Evolutionary conservation across 176 grass and related monocot genomes (phyloP).

Genomic region (Rhynchospora pubera): DNA sequence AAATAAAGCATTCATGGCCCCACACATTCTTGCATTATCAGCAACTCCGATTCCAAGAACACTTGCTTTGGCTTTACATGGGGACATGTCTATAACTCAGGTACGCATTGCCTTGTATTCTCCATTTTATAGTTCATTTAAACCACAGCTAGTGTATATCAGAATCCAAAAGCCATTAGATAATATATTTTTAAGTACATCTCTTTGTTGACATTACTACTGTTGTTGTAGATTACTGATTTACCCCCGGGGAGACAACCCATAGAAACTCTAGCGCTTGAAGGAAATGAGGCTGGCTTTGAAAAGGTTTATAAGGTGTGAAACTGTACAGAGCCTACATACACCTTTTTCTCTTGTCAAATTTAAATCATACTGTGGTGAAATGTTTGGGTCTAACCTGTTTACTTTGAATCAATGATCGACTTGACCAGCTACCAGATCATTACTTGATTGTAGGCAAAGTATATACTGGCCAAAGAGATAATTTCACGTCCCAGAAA

Average conservation of each 20-base stretch:
- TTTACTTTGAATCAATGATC: background rate
- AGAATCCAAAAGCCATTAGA: background rate
- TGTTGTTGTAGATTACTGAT: constrained; percentile 62
- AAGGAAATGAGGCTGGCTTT: constrained; percentile 83
- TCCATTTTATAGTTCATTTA: background rate
- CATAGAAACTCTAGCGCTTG: constrained; percentile 65
- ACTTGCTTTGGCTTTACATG: constrained; percentile 86
- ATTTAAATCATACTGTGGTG: background rate
- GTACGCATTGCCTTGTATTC: constrained; percentile 26
- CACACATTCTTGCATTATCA: constrained; percentile 92
- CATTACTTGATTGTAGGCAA: no score
- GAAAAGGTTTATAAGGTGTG: constrained; percentile 77
- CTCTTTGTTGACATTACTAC: background rate
- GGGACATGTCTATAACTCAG: constrained; percentile 95
- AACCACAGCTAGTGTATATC: background rate
- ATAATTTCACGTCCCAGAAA: background rate
- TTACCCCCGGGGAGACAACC: constrained; percentile 84
- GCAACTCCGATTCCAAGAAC: constrained; percentile 97
- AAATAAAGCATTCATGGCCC: constrained; percentile 76
- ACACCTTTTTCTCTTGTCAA: background rate
- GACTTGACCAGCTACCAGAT: background rate
- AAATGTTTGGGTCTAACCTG: background rate
- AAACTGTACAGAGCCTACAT: background rate
- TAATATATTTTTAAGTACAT: background rate
- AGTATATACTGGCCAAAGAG: background rate